Conservation (phyloP, 257 asterid species). For the Dorcoceras hygrometricum region DNA sequence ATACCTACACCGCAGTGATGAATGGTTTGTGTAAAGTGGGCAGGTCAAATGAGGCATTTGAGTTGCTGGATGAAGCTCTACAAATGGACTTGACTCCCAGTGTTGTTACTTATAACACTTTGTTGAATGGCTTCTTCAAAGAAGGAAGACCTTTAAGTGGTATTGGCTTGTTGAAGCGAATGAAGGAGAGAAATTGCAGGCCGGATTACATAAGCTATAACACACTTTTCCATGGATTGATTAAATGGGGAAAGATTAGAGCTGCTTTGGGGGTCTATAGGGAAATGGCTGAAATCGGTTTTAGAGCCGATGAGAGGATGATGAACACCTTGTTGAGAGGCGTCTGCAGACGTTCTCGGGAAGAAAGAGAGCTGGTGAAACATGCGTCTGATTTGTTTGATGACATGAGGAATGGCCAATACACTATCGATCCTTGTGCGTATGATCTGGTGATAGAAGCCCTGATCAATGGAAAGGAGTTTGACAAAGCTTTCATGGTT, state of each 20-base stretch:
- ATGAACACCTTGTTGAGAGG: constrained; percentile 68
- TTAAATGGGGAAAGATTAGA: constrained; percentile 60
- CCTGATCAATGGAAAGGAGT: constrained; percentile 42
- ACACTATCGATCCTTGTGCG: constrained; percentile 32
- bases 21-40: constrained; percentile 87
- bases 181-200: constrained; percentile 48
- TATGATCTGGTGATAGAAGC: constrained; percentile 59
- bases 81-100: constrained; percentile 46
- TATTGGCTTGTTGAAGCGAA: constrained; percentile 43
- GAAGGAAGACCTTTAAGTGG: constrained; percentile 74
- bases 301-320: constrained; percentile 62
- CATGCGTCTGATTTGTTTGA: constrained; percentile 42
- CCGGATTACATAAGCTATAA: constrained; percentile 67
- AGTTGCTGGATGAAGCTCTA: constrained; percentile 54
- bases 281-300: constrained; percentile 47
- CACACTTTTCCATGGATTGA: constrained; percentile 67
- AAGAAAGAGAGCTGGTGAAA: constrained; percentile 36
- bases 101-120: constrained; percentile 64
- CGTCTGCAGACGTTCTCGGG: constrained; percentile 55
- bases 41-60: constrained; percentile 62
- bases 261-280: constrained; percentile 43
- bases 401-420: constrained; percentile 36
- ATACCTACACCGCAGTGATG: constrained; percentile 72
- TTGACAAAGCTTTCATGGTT: constrained; percentile 29
- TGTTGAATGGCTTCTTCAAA: constrained; percentile 65